phyloP scores from a whole-genome alignment of 495 filamentous ascomycete species.

The Pseudomonodictys pantanalensis region DNA sequence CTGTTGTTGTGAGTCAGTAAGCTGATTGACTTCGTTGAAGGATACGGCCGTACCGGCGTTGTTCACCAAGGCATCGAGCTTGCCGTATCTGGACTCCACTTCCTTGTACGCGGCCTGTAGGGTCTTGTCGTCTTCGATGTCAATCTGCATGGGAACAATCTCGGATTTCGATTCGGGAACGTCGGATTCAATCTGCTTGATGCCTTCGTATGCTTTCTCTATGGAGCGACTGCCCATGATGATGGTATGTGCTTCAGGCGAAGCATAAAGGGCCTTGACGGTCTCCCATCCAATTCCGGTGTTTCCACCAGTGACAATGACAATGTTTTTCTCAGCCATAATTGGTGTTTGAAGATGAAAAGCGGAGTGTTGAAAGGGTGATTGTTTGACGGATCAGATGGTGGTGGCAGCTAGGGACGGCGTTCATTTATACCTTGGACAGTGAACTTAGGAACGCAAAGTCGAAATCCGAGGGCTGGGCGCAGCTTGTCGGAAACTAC shows the following conservation, averaged over 20 bases:
- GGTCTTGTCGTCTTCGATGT: constrained; percentile 19
- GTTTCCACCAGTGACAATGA: constrained; percentile 30
- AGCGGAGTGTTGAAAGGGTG: not conserved
- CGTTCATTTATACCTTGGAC: too few species aligned
- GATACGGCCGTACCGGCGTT: constrained; percentile 17
- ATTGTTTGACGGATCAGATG: too few species aligned
- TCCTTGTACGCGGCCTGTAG: constrained; percentile 7
- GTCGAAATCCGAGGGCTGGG: too few species aligned
- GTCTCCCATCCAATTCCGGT: constrained; percentile 24
- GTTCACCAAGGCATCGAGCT: constrained; percentile 18
- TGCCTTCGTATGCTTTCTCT: constrained; percentile 19
- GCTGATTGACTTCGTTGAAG: not conserved
- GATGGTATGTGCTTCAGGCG: constrained; percentile 9
- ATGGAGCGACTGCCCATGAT: constrained; percentile 18
- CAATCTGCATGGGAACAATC: constrained; percentile 18
- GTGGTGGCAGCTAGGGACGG: too few species aligned
- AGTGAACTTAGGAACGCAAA: too few species aligned
- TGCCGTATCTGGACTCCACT: constrained; percentile 16
- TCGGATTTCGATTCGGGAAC: constrained; percentile 12
- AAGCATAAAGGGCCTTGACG: constrained; percentile 13
- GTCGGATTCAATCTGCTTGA: constrained; percentile 2
- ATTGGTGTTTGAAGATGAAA: not conserved
- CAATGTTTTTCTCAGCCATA: constrained; percentile 26
- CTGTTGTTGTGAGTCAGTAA: constrained; percentile 18
- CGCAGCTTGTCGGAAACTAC: too few species aligned